A percentile compares a stretch with the other conserved stretches of the same genome.
These are phyloP conservation scores for Thymus mandschuricus DNA, from an alignment of 257 asterid genomes.

Conservation along the genomic window DNA sequence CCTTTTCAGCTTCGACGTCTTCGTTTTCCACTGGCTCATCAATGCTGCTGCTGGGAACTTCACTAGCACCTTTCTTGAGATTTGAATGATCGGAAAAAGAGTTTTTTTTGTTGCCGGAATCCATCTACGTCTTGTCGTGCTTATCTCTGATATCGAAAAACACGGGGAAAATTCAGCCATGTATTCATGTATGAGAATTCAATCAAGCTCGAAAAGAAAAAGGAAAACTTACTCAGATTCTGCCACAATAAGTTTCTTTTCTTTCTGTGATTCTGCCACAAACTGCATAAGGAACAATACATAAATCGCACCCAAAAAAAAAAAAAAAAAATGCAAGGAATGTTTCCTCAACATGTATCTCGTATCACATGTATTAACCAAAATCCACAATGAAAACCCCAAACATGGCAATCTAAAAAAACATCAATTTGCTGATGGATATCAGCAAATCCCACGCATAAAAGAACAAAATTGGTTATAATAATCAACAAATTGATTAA, in stretches of 20 bases:
- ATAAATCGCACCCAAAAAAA: too few relatives aligned
- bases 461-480: too few relatives aligned
- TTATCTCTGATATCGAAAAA: conserved; percentile 22
- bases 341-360: too few relatives aligned
- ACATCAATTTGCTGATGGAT: too few relatives aligned
- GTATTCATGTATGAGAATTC: background rate
- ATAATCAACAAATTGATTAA: too few relatives aligned
- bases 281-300: too few relatives aligned
- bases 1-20: background rate
- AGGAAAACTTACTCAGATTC: conserved; percentile 39
- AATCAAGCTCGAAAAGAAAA: background rate
- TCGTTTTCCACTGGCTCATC: conserved; percentile 7
- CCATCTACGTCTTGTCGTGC: background rate
- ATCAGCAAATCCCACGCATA: too few relatives aligned
- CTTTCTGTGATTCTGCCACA: conserved; percentile 26
- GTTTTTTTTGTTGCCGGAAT: conserved; percentile 3
- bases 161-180: background rate
- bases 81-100: conserved; percentile 16
- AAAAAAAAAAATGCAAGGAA: too few relatives aligned
- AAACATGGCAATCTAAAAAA: too few relatives aligned
- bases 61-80: background rate
- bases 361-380: too few relatives aligned
- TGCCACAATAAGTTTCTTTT: conserved; percentile 15
- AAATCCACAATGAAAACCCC: too few relatives aligned
- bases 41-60: background rate